Percentiles rank a stretch among this genome's conserved stretches.
These are phyloP conservation scores for Aspergillus kassunensis DNA, from an alignment of 495 filamentous ascomycete genomes.

Conservation along the genomic window DNA sequence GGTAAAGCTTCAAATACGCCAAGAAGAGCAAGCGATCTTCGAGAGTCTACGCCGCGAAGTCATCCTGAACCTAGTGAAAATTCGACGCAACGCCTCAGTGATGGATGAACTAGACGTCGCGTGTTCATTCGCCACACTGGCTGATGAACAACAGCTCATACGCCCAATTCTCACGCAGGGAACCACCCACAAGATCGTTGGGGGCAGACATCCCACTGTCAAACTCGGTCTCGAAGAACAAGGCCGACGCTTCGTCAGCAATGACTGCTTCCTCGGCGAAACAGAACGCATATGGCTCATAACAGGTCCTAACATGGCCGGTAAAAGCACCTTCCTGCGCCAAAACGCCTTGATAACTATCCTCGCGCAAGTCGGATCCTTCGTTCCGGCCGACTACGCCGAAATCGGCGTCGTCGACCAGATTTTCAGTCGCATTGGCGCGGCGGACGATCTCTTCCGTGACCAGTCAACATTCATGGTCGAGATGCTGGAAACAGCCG, in stretches of 20 bases:
- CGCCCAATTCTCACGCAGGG: conserved; percentile 66
- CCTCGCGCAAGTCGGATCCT: conserved; percentile 86
- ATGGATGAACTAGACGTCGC: conserved; percentile 90
- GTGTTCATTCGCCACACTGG: conserved; percentile 75
- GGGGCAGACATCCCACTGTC: conserved; percentile 86
- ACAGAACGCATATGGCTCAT: conserved; percentile 77
- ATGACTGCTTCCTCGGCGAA: conserved; percentile 76
- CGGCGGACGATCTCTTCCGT: conserved; percentile 85
- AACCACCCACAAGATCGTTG: conserved; percentile 62
- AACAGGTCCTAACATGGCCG: conserved; percentile 98
- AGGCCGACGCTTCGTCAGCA: conserved; percentile 78
- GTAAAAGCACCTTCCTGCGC: conserved; percentile 90
- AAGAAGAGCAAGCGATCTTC: conserved; percentile 76
- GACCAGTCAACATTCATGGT: conserved; percentile 94
- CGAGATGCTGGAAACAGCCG: conserved; percentile 54
- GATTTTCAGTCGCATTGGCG: conserved; percentile 87
- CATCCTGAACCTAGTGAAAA: conserved; percentile 69
- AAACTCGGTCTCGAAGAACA: conserved; percentile 74
- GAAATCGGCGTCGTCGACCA: conserved; percentile 85
- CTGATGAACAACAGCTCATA: conserved; percentile 64
- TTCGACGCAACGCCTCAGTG: conserved; percentile 81
- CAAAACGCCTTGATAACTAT: conserved; percentile 94
- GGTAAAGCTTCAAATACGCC: conserved; percentile 66
- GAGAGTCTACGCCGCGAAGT: conserved; percentile 66
- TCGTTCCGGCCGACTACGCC: conserved; percentile 82